Evolutionary conservation across 257 asterid genomes (phyloP).

Genomic region (Ilex aquifolium): DNA sequence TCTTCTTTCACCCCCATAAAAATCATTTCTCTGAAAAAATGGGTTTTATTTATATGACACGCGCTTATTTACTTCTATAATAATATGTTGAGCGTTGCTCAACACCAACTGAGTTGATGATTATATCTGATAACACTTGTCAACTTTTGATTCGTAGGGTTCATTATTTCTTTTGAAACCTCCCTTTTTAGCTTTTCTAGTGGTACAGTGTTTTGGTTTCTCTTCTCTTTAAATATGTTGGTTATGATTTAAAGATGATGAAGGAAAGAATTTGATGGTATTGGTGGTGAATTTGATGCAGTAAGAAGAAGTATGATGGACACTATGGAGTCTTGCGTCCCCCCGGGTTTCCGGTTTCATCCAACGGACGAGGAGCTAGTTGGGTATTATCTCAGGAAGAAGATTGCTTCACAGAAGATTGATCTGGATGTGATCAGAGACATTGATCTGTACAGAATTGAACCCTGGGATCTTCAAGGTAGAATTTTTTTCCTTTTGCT

Average conservation of each 20-base stretch:
- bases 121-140: constrained; percentile 56
- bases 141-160: constrained; percentile 32
- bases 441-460: constrained; percentile 68
- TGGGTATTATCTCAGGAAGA: constrained; percentile 64
- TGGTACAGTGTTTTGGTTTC: background rate
- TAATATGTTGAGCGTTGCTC: constrained; percentile 31
- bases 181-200: constrained; percentile 10
- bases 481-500: background rate
- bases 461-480: constrained; percentile 87
- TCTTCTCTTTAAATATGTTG: background rate
- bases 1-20: constrained; percentile 5
- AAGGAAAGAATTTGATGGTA: constrained; percentile 6
- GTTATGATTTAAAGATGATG: constrained; percentile 26
- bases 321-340: constrained; percentile 55
- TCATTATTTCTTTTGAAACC: constrained; percentile 22
- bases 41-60: constrained; percentile 22
- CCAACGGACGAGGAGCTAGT: constrained; percentile 75
- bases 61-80: constrained; percentile 36
- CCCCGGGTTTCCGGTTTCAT: constrained; percentile 75
- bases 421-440: constrained; percentile 71
- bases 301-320: constrained; percentile 29
- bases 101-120: constrained; percentile 55
- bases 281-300: constrained; percentile 47
- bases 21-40: constrained; percentile 1
- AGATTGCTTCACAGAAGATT: constrained; percentile 63